A percentile compares a stretch with the other conserved stretches of the same genome.
These are phyloP conservation scores for Alectoria sarmentosa DNA, from an alignment of 495 filamentous ascomycete genomes.

Conservation along the genomic window DNA sequence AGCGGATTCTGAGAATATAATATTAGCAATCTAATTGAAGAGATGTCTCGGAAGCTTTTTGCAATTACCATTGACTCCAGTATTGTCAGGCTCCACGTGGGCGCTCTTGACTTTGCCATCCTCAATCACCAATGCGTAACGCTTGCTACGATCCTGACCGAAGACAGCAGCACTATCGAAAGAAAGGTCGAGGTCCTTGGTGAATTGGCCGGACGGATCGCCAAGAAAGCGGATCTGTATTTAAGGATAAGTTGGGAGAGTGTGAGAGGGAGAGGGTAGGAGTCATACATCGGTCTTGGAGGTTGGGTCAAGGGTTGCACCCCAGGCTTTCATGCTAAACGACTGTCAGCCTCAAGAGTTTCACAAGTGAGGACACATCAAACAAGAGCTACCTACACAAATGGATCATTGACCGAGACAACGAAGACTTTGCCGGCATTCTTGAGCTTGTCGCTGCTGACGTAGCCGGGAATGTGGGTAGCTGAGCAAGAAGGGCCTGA, in stretches of 20 bases:
- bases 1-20: conserved; percentile 47
- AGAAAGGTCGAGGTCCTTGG: conserved; percentile 71
- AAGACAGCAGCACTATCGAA: conserved; percentile 84
- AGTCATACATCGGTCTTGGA: conserved; percentile 64
- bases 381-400: conserved; percentile 58
- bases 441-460: conserved; percentile 64
- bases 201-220: conserved; percentile 79
- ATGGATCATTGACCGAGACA: conserved; percentile 88
- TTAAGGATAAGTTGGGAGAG: conserved; percentile 6
- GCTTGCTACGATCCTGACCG: conserved; percentile 76
- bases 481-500: conserved; percentile 66
- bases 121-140: conserved; percentile 76
- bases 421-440: conserved; percentile 77
- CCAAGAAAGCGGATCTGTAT: conserved; percentile 77
- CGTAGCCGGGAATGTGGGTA: conserved; percentile 74
- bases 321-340: conserved; percentile 81
- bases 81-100: conserved; percentile 89
- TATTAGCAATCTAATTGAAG: not conserved
- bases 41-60: not conserved
- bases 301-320: conserved; percentile 59
- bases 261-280: conserved; percentile 2
- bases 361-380: not conserved
- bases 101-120: conserved; percentile 69
- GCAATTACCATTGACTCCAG: conserved; percentile 67
- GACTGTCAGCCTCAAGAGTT: not conserved